phyloP scores from a whole-genome alignment of 768 basidiomycete species.

The Trametes maxima region DNA sequence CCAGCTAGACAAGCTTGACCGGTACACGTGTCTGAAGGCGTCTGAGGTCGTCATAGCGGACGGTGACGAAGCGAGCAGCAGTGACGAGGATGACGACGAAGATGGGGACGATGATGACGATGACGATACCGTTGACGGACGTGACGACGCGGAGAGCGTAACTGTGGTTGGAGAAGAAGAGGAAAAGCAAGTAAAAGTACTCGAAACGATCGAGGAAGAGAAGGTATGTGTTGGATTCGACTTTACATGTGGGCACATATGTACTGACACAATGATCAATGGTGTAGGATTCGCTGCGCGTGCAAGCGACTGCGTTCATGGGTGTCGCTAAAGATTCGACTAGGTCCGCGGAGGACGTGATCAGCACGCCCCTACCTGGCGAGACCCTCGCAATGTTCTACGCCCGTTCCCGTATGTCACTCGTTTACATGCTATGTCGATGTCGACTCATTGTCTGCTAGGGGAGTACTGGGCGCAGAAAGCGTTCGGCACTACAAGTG shows the following conservation, averaged over 20 bases:
- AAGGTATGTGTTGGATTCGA: constrained; percentile 10
- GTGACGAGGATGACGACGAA: constrained; percentile 61
- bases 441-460: constrained; percentile 29
- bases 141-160: constrained; percentile 33
- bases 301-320: constrained; percentile 56
- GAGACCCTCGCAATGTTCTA: constrained; percentile 87
- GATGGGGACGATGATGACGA: constrained; percentile 55
- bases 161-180: constrained; percentile 28
- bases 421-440: neutral
- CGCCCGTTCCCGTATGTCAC: constrained; percentile 67
- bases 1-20: constrained; percentile 83
- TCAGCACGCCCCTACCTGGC: constrained; percentile 82
- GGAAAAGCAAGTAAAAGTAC: constrained; percentile 30
- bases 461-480: constrained; percentile 82
- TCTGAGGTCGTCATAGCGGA: constrained; percentile 64
- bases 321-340: constrained; percentile 61
- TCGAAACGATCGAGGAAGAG: constrained; percentile 30
- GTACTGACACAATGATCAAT: neutral
- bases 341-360: constrained; percentile 66
- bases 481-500: constrained; percentile 54
- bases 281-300: constrained; percentile 41
- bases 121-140: constrained; percentile 43
- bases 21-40: constrained; percentile 71
- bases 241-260: neutral
- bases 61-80: constrained; percentile 62